Conservation (phyloP, 2,329 filamentous ascomycete genomes). For the Neofusicoccum umdonicola region DNA sequence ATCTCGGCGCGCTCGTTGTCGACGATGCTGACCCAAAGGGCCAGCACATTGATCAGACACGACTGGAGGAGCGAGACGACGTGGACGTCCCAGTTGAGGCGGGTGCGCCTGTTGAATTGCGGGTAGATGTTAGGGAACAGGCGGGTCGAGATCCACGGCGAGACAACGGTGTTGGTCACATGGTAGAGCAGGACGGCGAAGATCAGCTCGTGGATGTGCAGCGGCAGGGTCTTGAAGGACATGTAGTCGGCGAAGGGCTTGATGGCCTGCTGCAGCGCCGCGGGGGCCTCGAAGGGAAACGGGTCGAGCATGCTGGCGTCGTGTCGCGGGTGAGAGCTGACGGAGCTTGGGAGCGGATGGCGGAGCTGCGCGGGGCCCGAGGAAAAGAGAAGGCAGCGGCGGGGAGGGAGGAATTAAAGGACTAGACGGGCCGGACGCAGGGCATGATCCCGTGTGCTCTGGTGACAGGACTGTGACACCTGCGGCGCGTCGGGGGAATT, state of each 20-base stretch:
- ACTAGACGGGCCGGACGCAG: neutral
- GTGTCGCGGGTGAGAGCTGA: neutral
- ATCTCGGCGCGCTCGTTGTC: slow-evolving; percentile 68
- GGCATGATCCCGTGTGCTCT: neutral
- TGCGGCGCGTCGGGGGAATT: neutral
- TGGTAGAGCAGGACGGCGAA: slow-evolving; percentile 67
- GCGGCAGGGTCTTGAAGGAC: slow-evolving; percentile 63
- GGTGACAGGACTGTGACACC: neutral
- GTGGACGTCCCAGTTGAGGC: slow-evolving; percentile 81
- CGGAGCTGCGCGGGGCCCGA: neutral
- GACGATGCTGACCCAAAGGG: slow-evolving; percentile 68
- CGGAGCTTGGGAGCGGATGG: neutral
- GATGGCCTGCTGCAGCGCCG: slow-evolving; percentile 53
- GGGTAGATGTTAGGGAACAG: slow-evolving; percentile 65
- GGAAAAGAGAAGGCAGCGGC: neutral
- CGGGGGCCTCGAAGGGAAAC: slow-evolving; percentile 62
- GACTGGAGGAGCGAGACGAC: slow-evolving; percentile 81
- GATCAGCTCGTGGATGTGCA: slow-evolving; percentile 76
- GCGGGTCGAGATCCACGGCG: slow-evolving; percentile 62
- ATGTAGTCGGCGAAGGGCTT: slow-evolving; percentile 64
- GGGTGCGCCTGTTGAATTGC: slow-evolving; percentile 60
- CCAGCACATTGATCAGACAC: slow-evolving; percentile 66
- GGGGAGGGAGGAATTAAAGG: neutral
- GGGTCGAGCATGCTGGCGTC: slow-evolving; percentile 66
- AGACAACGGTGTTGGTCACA: slow-evolving; percentile 63